Base-by-base conservation (phyloP, 352 stramenopile genomes). In the Albugo laibachii region DNA sequence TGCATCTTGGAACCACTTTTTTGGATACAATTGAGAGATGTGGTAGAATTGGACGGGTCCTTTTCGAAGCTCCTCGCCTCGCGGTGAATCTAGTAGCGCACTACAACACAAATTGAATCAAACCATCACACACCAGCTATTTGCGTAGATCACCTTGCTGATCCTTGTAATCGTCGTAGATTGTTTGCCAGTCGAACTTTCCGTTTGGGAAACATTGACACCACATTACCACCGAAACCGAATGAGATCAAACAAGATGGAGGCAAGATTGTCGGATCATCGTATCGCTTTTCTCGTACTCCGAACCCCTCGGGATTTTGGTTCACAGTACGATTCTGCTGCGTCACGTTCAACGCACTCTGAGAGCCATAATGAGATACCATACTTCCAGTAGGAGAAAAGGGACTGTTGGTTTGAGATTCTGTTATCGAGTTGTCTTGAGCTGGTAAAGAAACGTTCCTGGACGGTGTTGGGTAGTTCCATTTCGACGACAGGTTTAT, bases 181-280 rank as follows among this genome's bases (percentile, higher is more conserved):
- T 43, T 43, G 8, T 19, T 24, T 43, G 20, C 38, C 18, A 88
- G 48, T 4, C 73, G 73, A 49, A 91, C 45, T 47, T 92, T 91
- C 45, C 74, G 66, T 54, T 85, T 86, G 0, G 80, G 80, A 56
- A 91, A 85, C 80, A 92, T 92, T 6, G 72, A 86, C 43, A 82
- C 78, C n/a, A 89, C 61, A 44, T 85, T 92, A 11, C 80, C 80
- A 57, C 80, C 80, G 61, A 92, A 92, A 20, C 80, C 80, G 51
- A 92, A 91, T 8, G 77, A 78, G 1, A 61, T 64, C 12, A 92
- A 54, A 42, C 75, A 88, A 8, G 72, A 86, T 13, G 75, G 73
- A 5, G 75, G 68, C 6, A 73, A 61, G 36, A 81, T 64, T 14
- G 64, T 83, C 14, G 80, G 80, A 27, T 92, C 80, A 58, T 88